Evolutionary conservation across 2,329 filamentous ascomycete genomes (phyloP), one percentile per base, ranked within the genome.

Genomic region (Venturia nashicola): DNA sequence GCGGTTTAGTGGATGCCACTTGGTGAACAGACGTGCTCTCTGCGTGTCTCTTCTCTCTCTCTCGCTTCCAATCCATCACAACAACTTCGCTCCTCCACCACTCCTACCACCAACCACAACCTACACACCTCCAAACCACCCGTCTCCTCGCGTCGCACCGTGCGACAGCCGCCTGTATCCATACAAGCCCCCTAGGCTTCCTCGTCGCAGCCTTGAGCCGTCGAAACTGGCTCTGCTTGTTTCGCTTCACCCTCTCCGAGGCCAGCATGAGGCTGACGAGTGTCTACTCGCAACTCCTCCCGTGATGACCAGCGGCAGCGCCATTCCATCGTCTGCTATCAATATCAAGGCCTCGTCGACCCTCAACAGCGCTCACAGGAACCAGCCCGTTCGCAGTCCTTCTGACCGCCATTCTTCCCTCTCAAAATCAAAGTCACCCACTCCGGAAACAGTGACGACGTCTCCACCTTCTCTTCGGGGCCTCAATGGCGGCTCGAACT

Each of bases 191-290:
- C 51, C 27, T 14, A 34, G 32, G 51, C 51, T 39, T 1, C 27
- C 59, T 43, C 36, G 59, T 46, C 39, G 43, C 59, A 23, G 27
- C 6, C 32, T 20, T 36, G 43, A 62, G 61, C 62, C 36, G 5
- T n/a, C 32, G 36, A 64, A 54, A 61, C 62, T 61, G 62, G 62
- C 62, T 61, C 55, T 60, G n/a, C 46, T 57, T 57, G 62, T 61
- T 57, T 46, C 55, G 57, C 57, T 64, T 7, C 55, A 44, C 42
- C 44, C 62, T 48, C 54, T 43, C 14, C 62, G n/a, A 48, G 51
- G 51, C 54, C 62, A 64, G 62, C 62, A 64, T 64, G 62, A 64
- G 39, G 57, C 63, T 65, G 63, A 62, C 23, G 63, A 65, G 46
- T 57, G 18, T 44, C 20, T 34, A 42, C 51, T 36, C 46, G 42